Evolutionary conservation across 768 basidiomycete species (phyloP).

Genomic region (Mycena venus): DNA sequence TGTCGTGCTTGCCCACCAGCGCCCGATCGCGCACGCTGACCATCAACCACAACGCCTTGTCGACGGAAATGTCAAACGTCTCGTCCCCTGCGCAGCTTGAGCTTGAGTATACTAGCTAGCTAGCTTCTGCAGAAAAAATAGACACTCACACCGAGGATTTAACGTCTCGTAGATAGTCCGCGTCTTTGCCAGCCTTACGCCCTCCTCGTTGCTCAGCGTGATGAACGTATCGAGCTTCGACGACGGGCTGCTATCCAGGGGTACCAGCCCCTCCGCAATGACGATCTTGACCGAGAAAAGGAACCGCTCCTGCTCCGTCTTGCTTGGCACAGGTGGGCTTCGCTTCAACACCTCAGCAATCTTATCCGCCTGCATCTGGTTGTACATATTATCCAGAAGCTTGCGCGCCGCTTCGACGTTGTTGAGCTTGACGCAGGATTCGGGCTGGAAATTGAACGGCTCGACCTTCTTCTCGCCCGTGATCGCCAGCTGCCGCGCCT

Average conservation of each 20-base stretch:
- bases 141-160: constrained; percentile 86
- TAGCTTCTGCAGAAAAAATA: constrained; percentile 4
- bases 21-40: constrained; percentile 93
- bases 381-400: constrained; percentile 94
- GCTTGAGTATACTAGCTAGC: constrained; percentile 11
- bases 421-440: constrained; percentile 98
- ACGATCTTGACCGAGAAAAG: constrained; percentile 96
- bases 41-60: constrained; percentile 97
- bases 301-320: constrained; percentile 75
- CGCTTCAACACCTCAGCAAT: constrained; percentile 74
- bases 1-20: constrained; percentile 92
- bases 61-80: constrained; percentile 94
- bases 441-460: constrained; percentile 93
- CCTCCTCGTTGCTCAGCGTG: constrained; percentile 93
- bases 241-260: constrained; percentile 81
- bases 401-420: constrained; percentile 94
- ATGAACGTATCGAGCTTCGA: constrained; percentile 93
- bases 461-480: constrained; percentile 92
- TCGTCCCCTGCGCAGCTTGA: constrained; percentile 85
- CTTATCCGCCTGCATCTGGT: constrained; percentile 90
- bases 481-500: constrained; percentile 80
- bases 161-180: constrained; percentile 94
- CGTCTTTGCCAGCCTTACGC: constrained; percentile 92
- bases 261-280: constrained; percentile 89
- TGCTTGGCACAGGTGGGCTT: constrained; percentile 80